These are phyloP conservation scores for Retiboletus fuscus DNA, from an alignment of 1,284 basidiomycete genomes.

Conservation along the genomic window DNA sequence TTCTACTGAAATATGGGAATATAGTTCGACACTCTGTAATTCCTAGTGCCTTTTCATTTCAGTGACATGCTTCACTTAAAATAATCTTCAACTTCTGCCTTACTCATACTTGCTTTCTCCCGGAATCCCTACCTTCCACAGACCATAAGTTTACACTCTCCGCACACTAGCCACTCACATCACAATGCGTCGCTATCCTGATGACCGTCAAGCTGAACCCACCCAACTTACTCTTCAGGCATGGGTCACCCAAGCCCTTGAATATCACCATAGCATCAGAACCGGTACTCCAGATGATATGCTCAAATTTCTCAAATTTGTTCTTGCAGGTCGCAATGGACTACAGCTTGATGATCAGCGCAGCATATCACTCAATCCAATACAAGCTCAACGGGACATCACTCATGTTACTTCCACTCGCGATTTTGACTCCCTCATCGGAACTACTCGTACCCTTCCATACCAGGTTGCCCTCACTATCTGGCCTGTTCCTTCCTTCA, in stretches of 20 bases:
- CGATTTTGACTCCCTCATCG: slow-evolving; percentile 29
- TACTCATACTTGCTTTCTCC: background rate
- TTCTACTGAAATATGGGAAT: too few species aligned
- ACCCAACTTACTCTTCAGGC: slow-evolving; percentile 8
- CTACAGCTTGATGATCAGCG: background rate
- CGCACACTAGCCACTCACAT: background rate
- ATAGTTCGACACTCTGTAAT: too few species aligned
- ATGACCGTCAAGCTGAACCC: slow-evolving; percentile 1
- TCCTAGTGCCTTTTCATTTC: too few species aligned
- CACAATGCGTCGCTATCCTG: slow-evolving; percentile 8
- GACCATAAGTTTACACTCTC: background rate
- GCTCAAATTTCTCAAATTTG: slow-evolving; percentile 20
- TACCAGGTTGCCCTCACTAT: slow-evolving; percentile 17
- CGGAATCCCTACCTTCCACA: background rate
- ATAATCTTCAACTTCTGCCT: too few species aligned
- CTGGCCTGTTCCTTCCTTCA: slow-evolving; percentile 28
- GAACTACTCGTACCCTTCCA: slow-evolving; percentile 14
- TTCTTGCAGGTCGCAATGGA: slow-evolving; percentile 14
- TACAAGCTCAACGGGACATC: slow-evolving; percentile 3
- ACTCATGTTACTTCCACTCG: background rate
- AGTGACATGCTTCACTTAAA: too few species aligned
- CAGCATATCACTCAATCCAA: slow-evolving; percentile 16
- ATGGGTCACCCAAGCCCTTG: background rate
- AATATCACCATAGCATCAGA: background rate
- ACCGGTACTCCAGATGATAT: background rate